These are phyloP conservation scores for Vicia sativa DNA, from an alignment of 306 rosid species.

Conservation along the genomic window DNA sequence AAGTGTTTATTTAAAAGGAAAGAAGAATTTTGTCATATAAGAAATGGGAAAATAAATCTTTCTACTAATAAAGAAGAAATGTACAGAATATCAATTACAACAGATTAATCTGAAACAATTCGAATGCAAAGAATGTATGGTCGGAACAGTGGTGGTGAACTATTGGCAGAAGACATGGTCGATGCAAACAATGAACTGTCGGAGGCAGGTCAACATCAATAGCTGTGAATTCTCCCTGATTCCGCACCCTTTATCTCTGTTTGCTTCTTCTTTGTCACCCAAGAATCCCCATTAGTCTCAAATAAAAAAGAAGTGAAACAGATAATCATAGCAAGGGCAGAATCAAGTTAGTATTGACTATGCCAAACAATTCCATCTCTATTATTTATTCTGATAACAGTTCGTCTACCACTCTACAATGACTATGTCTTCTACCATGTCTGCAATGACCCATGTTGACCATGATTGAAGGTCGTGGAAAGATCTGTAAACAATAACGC, in stretches of 20 bases:
- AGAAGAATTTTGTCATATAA: conserved; percentile 2
- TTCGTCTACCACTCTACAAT: neutral
- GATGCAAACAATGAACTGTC: neutral
- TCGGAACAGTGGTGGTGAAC: neutral
- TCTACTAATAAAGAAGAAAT: conserved; percentile 20
- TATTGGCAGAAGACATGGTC: neutral
- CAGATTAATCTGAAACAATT: conserved; percentile 19
- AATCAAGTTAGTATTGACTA: neutral
- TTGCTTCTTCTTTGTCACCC: neutral
- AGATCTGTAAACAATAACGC: conserved; percentile 18
- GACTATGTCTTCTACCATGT: neutral
- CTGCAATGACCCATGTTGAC: neutral
- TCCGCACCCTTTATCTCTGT: neutral
- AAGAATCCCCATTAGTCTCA: neutral
- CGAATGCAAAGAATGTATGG: conserved; percentile 24
- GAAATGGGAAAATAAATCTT: conserved; percentile 12
- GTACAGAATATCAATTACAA: conserved; percentile 27
- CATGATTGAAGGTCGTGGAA: conserved; percentile 8
- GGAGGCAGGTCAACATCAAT: neutral
- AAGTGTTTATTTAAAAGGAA: conserved; percentile 11
- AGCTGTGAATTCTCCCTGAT: neutral
- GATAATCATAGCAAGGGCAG: neutral
- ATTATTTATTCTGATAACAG: neutral
- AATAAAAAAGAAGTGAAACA: neutral
- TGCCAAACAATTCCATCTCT: neutral